Evolutionary conservation across 805 yeast genomes (phyloP), one percentile per base, ranked within the genome.

Genomic region (Huiozyma sinensis): DNA sequence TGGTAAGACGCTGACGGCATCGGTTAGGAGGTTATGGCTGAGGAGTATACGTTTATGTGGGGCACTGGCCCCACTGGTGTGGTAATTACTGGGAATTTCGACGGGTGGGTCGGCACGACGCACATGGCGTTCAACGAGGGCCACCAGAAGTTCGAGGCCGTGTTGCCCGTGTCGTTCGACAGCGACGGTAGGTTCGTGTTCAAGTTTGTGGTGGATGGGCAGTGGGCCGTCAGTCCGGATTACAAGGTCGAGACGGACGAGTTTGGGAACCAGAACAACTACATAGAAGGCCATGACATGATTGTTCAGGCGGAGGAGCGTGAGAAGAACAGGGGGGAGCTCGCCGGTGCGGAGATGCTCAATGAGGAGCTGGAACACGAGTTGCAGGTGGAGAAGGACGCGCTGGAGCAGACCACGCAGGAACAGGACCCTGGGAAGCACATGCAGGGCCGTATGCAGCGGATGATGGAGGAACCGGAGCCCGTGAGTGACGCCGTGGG

Each of bases 121-220:
- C 75, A 70, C 53, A 84, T 83, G 17, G 33, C 27, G 13, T 35
- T 41, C 76, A n/a, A 77, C 76, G 53, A 70, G 70, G 42, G 63
- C 76, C 49, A 69, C 76, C 5, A 36, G 12, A n/a, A 8, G 6
- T 42, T 28, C 29, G 40, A 36, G 13, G 28, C 31, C 7, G 28
- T 24, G 8, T 37, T 42, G 28, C 44, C 44, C 7, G 37, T 37
- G 24, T 12, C 35, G 4, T 42, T 41, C 35, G 37, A 41, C 11
- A 36, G 13, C 6, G 49, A 53, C 6, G 66, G 62, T 10, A 65
- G 65, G 50, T 54, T 77, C 30, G 60, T 55, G 24, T 73, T 72
- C 60, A 73, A 73, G 65, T 82, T 73, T 57, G 73, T 81, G 42
- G 87, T 81, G 38, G 87, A 82, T 58, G 85, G 79, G 36, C 70